Base-by-base conservation (phyloP, 31 red algal genomes). In the Asparagopsis taxiformis region DNA sequence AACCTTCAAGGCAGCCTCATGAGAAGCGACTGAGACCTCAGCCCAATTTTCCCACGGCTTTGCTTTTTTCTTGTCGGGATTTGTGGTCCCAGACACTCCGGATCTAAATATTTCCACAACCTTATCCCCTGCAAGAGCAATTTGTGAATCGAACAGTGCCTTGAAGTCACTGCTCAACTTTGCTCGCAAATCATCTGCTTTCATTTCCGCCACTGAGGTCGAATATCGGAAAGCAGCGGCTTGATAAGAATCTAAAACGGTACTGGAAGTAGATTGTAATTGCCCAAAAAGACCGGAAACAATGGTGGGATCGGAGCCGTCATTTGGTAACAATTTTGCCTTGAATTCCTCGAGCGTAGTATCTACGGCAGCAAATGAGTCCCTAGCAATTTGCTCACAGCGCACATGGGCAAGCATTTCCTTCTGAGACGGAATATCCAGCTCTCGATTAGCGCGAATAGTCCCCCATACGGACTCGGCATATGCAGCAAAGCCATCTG, bases 361-460 rank as follows among this genome's bases (percentile, higher is more conserved):
- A 31, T 95, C 83, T 33, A 74, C 62, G 25, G 11, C 22, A 2
- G 36, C 68, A 19, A 76, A 64, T 7, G 82, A 73, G 30, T 99
- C 97, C 15, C 69, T 49, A 1, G 83, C 92, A 79, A 99, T 92
- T 64, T 95, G 75, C 75, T 94, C 91, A 30, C 97, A 99, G n/a
- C 97, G 82, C 32, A 99, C 88, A 65, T 84, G 79, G 38, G 97
- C 92, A 25, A 99, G 51, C 91, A 94, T 91, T 37, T 95, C 88
- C 44, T 93, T 95, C 41, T 99, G 91, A 17, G 97, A 80, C 1
- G 97, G 97, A 65, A 99, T 94, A 44, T 99, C 97, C 13, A 99
- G 88, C 76, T 99, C 97, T 31, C 84, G 75, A 60, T 95, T 95
- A 21, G 88, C 79, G 11, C 91, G 91, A 35, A 99, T 92, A 3